Evolutionary conservation across 306 rosid genomes (phyloP).

Genomic region (Rosa lucieae): DNA sequence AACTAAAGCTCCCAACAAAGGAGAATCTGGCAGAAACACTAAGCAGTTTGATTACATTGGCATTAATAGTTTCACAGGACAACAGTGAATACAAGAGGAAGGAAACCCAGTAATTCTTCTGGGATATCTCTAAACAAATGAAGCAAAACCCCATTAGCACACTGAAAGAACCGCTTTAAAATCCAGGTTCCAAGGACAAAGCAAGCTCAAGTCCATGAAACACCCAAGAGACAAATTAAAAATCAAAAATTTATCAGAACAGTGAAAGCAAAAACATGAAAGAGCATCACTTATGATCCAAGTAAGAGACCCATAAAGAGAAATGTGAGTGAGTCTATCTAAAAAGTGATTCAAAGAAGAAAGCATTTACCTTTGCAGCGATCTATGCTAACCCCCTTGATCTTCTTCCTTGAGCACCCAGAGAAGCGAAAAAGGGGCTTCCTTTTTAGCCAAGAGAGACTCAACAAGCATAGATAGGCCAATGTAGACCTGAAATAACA

Average conservation of each 20-base stretch:
- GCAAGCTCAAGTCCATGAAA: conserved; percentile 32
- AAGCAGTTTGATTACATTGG: conserved; percentile 23
- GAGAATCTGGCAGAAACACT: conserved; percentile 2
- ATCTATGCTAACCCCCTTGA: conserved; percentile 59
- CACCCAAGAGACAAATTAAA: conserved; percentile 32
- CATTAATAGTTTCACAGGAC: conserved; percentile 27
- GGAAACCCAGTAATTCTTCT: conserved; percentile 14
- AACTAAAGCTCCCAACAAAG: conserved; percentile 5
- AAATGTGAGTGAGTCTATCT: conserved; percentile 33
- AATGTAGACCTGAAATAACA: conserved; percentile 43
- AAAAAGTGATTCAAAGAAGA: conserved; percentile 41
- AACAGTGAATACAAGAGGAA: conserved; percentile 29
- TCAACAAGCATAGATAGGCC: conserved; percentile 58
- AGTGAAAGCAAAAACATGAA: conserved; percentile 23
- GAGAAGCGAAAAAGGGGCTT: conserved; percentile 54
- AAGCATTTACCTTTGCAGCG: conserved; percentile 70
- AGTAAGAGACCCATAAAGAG: conserved; percentile 65
- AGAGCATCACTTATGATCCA: conserved; percentile 86
- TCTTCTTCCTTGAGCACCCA: conserved; percentile 61
- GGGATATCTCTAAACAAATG: background rate
- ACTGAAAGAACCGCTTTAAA: conserved; percentile 30
- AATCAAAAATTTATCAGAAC: conserved; percentile 31
- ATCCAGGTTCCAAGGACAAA: conserved; percentile 37
- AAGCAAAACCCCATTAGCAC: conserved; percentile 22
- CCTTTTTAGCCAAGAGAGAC: conserved; percentile 47